Base-by-base conservation (phyloP, 306 rosid species). In the Phaseolus lunatus region DNA sequence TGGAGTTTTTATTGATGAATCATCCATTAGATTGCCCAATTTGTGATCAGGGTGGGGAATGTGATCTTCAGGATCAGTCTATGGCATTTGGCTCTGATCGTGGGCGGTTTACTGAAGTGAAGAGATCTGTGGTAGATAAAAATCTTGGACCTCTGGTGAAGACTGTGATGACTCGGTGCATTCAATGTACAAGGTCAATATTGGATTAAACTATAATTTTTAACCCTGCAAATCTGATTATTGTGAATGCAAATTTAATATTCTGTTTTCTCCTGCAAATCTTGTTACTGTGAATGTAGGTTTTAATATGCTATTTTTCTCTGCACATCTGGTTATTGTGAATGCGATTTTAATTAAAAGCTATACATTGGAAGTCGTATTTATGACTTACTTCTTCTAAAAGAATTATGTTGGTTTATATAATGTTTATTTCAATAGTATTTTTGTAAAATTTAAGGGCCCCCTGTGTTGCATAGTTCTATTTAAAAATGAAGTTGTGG, bases 71-170 rank as follows among this genome's bases (percentile, higher is more conserved):
- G 92, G 99, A 96, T 86, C 99, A 96, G 88, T 96, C 97, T 69
- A 96, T 96, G 99, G 99, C 99, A 53, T 96, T 96, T 81, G 99
- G 99, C 16, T 87, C 99, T 67, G 99, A 95, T 79, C 98, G 98
- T 14, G 99, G 99, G 33, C 91, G 99, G 65, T 96, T 96, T 86
- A 96, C 98, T 14, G 98, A 96, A 49, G 76, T 96, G 90, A 92
- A 96, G 93, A 88, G 99, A 86, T 88, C 99, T 7, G 97, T 92
- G 58, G 99, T 96, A 26, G 99, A 96, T 76, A 92, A 96, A 88
- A 96, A 96, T 83, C 99, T 96, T 73, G 98, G 99, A 59, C 99
- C 98, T 78, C 81, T 96, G 80, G 99, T 92, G 83, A 96, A 96
- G 89, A 96, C 99, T 84, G 99, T 96, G 65, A 96, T 96, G 99